These are phyloP conservation scores for Phyllosticta capitalensis DNA, from an alignment of 2,329 filamentous ascomycete species.

Conservation along the genomic window DNA sequence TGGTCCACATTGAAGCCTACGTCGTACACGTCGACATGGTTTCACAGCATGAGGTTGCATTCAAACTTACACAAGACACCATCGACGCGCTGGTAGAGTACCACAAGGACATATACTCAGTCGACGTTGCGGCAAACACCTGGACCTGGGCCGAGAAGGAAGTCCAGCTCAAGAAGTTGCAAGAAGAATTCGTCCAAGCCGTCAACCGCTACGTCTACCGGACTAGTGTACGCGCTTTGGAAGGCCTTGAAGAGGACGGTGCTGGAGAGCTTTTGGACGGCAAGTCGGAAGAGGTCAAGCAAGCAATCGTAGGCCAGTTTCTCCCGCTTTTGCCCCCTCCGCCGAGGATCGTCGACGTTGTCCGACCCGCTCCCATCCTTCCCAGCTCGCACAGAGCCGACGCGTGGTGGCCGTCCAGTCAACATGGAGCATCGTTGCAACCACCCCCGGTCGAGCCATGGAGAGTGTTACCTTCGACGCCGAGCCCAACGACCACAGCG, in stretches of 20 bases:
- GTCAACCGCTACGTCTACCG: slow-evolving; percentile 96
- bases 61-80: slow-evolving; percentile 90
- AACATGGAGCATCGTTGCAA: slow-evolving; percentile 50
- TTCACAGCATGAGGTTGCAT: slow-evolving; percentile 90
- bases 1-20: slow-evolving; percentile 91
- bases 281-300: slow-evolving; percentile 89
- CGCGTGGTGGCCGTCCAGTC: slow-evolving; percentile 72
- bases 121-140: slow-evolving; percentile 78
- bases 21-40: slow-evolving; percentile 99
- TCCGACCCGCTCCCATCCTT: slow-evolving; percentile 75
- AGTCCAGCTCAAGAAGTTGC: slow-evolving; percentile 89
- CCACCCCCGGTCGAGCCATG: slow-evolving; percentile 72
- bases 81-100: slow-evolving; percentile 91
- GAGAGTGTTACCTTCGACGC: slow-evolving; percentile 84
- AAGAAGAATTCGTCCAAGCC: slow-evolving; percentile 92
- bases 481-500: slow-evolving; percentile 58
- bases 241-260: slow-evolving; percentile 94
- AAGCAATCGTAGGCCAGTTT: slow-evolving; percentile 72
- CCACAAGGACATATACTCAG: slow-evolving; percentile 90
- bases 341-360: slow-evolving; percentile 78
- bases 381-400: slow-evolving; percentile 68
- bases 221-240: slow-evolving; percentile 76
- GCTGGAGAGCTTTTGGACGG: slow-evolving; percentile 86
- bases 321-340: slow-evolving; percentile 77
- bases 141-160: slow-evolving; percentile 98